These are phyloP conservation scores for Penicillium italicum DNA, from an alignment of 2,329 filamentous ascomycete genomes.

Conservation along the genomic window DNA sequence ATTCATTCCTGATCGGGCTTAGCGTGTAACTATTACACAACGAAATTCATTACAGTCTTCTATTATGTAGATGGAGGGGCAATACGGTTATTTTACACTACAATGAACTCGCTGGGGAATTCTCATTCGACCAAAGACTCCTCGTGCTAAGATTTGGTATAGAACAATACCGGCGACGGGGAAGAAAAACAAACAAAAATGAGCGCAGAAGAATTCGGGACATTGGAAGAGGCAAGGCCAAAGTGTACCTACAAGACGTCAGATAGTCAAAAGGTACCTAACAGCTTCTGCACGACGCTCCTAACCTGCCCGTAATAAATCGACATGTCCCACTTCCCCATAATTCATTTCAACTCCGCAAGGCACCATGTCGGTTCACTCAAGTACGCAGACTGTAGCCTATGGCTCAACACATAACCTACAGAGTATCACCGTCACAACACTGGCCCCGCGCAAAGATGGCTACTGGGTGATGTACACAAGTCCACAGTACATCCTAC, in stretches of 20 bases:
- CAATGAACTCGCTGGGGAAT: neutral
- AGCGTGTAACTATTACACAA: conserved; percentile 13
- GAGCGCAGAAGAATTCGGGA: neutral
- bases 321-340: conserved; percentile 9
- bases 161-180: neutral
- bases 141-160: neutral
- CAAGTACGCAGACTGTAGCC: conserved; percentile 18
- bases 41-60: neutral
- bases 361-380: conserved; percentile 27
- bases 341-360: conserved; percentile 1
- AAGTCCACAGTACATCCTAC: neutral
- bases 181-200: neutral
- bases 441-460: conserved; percentile 16
- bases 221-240: neutral
- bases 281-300: neutral
- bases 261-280: neutral
- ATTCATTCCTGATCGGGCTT: conserved; percentile 22
- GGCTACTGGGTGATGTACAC: conserved; percentile 43
- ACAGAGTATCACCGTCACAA: conserved; percentile 34
- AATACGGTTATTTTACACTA: conserved; percentile 18
- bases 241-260: neutral
- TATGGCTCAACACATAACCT: conserved; percentile 32
- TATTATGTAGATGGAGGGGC: conserved; percentile 9
- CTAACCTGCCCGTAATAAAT: conserved; percentile 1
- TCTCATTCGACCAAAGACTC: neutral